Conservation (phyloP, 352 stramenopile species). For the Salisapilia sapeloensis region DNA sequence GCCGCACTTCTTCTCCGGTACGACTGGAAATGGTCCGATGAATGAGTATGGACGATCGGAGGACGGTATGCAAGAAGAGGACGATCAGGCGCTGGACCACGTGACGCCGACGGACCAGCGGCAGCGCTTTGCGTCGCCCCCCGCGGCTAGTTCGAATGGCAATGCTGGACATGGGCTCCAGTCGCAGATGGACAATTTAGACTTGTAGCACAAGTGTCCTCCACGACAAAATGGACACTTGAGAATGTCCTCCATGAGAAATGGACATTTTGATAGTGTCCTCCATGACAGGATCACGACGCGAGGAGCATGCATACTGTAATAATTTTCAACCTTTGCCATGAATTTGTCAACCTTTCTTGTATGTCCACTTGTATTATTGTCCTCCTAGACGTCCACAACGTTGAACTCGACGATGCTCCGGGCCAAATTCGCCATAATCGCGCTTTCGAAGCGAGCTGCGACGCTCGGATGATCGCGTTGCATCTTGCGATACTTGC, state of each 20-base stretch:
- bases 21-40: too few relatives aligned
- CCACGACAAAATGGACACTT: too few relatives aligned
- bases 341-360: too few relatives aligned
- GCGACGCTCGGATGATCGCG: conserved; percentile 39
- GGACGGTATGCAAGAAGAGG: conserved; percentile 37
- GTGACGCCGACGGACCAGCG: conserved; percentile 37
- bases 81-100: conserved; percentile 31
- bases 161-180: conserved; percentile 29
- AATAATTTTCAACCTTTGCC: too few relatives aligned
- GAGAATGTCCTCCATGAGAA: too few relatives aligned
- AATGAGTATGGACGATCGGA: conserved; percentile 40
- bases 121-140: conserved; percentile 9
- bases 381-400: conserved; percentile 42
- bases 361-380: not conserved
- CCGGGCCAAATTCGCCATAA: conserved; percentile 73
- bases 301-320: too few relatives aligned
- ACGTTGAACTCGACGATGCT: conserved; percentile 76
- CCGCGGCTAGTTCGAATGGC: too few relatives aligned
- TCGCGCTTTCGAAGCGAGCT: conserved; percentile 65
- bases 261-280: too few relatives aligned
- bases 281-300: too few relatives aligned
- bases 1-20: conserved; percentile 59
- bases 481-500: conserved; percentile 56
- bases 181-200: conserved; percentile 18
- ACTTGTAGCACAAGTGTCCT: too few relatives aligned